These are phyloP conservation scores for Aspergillus sparsus DNA, from an alignment of 495 filamentous ascomycete genomes.

Conservation along the genomic window DNA sequence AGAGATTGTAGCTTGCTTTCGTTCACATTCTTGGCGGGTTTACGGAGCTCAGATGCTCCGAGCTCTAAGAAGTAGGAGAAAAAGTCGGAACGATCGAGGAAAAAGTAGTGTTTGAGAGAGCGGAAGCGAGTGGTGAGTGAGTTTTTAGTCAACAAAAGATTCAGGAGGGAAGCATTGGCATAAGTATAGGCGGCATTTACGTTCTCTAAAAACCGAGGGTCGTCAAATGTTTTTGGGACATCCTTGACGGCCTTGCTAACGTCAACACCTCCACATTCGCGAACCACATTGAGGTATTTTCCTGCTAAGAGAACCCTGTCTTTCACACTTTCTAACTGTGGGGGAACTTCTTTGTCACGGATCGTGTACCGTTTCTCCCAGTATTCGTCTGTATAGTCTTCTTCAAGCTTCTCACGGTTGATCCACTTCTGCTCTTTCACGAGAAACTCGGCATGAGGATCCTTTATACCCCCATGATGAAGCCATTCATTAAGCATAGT, in stretches of 20 bases:
- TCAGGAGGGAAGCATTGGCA: conserved; percentile 91
- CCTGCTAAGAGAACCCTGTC: conserved; percentile 93
- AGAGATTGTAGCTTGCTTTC: conserved; percentile 90
- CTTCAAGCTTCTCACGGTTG: conserved; percentile 81
- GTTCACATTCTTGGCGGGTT: conserved; percentile 84
- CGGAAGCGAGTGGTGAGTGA: conserved; percentile 80
- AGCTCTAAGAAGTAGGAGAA: conserved; percentile 97
- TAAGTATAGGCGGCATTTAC: conserved; percentile 93
- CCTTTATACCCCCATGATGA: conserved; percentile 91
- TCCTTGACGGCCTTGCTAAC: conserved; percentile 86
- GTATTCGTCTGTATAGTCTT: conserved; percentile 98
- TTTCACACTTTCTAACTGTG: conserved; percentile 87
- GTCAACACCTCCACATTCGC: conserved; percentile 95
- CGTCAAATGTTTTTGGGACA: conserved; percentile 89
- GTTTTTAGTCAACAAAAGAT: conserved; percentile 89
- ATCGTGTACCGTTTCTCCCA: conserved; percentile 98
- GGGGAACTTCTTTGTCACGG: conserved; percentile 84
- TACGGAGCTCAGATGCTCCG: conserved; percentile 79
- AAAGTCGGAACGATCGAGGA: conserved; percentile 95
- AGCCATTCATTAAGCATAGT: conserved; percentile 98
- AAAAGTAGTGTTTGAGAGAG: conserved; percentile 98
- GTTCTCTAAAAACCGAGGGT: conserved; percentile 86
- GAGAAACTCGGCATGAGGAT: conserved; percentile 91
- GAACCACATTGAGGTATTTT: conserved; percentile 96
- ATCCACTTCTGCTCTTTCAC: conserved; percentile 97